Conservation (phyloP, 306 rosid species). For the Fagus sylvatica region DNA sequence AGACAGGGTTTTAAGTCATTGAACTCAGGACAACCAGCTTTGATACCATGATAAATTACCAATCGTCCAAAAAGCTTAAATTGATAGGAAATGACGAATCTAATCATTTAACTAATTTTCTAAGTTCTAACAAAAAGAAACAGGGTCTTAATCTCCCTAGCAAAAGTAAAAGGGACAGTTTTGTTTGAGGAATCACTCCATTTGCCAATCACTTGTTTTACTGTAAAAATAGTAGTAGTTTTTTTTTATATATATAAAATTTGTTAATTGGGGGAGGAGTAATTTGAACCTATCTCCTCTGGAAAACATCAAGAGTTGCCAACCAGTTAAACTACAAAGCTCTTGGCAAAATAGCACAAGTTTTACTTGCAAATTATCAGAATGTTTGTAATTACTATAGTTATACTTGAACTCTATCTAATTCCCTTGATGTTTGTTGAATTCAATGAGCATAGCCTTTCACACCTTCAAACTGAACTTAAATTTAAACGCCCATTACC, state of each 20-base stretch:
- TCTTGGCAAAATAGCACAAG: not conserved
- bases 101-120: too few species aligned
- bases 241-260: too few species aligned
- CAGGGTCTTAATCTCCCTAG: not conserved
- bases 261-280: too few species aligned
- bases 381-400: not conserved
- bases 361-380: not conserved
- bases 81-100: too few species aligned
- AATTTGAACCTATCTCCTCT: too few species aligned
- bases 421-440: not conserved
- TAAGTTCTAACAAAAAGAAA: constrained; percentile 2
- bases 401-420: not conserved
- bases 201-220: not conserved
- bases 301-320: too few species aligned
- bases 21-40: too few species aligned
- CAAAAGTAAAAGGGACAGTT: not conserved
- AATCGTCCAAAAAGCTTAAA: too few species aligned
- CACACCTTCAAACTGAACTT: constrained; percentile 1
- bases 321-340: too few species aligned
- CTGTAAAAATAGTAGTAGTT: not conserved
- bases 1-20: too few species aligned
- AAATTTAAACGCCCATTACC: constrained; percentile 41
- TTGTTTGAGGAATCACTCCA: constrained; percentile 3
- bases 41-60: too few species aligned
- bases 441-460: not conserved